Percentiles rank a stretch among this genome's conserved stretches.
These are phyloP conservation scores for Piedraia hortae DNA, from an alignment of 2,329 filamentous ascomycete species.

Conservation along the genomic window DNA sequence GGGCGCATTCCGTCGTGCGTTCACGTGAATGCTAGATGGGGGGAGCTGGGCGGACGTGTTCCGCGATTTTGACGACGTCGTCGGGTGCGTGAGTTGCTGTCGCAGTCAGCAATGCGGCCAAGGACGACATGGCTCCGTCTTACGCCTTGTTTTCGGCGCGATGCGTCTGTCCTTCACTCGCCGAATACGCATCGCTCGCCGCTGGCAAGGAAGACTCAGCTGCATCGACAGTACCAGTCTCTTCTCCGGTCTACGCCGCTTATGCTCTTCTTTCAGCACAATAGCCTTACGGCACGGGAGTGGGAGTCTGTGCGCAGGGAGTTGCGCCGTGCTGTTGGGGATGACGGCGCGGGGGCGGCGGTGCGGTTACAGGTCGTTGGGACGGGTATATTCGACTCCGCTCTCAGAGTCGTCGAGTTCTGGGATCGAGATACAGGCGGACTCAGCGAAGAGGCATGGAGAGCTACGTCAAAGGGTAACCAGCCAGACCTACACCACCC, in stretches of 20 bases:
- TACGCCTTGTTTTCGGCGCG: no score
- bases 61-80: no score
- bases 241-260: conserved; percentile 62
- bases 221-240: conserved; percentile 66
- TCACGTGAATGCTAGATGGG: no score
- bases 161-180: no score
- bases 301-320: conserved; percentile 48
- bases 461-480: conserved; percentile 15
- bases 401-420: conserved; percentile 66
- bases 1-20: no score
- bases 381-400: conserved; percentile 67
- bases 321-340: conserved; percentile 34
- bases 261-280: conserved; percentile 65
- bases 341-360: conserved; percentile 32
- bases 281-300: conserved; percentile 46
- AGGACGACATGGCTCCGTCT: no score
- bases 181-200: no score
- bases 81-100: no score
- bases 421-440: conserved; percentile 23
- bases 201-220: conserved; percentile 82
- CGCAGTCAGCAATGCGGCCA: no score
- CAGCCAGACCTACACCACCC: conserved; percentile 27
- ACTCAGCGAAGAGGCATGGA: conserved; percentile 28
- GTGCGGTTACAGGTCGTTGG: conserved; percentile 56
- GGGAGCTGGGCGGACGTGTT: no score